These are phyloP conservation scores for Nyssa sinensis DNA, from an alignment of 148 eudicot genomes.

Conservation along the genomic window DNA sequence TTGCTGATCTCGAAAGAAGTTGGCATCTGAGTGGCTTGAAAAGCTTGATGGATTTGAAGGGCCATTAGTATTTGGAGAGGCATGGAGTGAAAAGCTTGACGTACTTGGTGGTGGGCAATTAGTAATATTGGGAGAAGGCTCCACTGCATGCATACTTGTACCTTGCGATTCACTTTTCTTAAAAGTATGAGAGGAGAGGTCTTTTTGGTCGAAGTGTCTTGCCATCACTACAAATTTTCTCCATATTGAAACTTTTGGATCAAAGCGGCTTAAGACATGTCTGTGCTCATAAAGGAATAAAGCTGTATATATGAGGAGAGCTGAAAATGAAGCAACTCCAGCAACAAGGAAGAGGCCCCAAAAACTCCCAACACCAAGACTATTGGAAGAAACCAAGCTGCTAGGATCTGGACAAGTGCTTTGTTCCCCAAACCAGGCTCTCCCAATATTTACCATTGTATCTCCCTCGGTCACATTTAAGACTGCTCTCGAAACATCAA, in stretches of 20 bases:
- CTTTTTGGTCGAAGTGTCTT: slow-evolving; percentile 22
- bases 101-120: slow-evolving; percentile 17
- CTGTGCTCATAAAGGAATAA: slow-evolving; percentile 19
- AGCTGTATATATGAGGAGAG: slow-evolving; percentile 8
- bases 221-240: slow-evolving; percentile 4
- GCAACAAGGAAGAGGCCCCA: slow-evolving; percentile 31
- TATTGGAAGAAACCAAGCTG: slow-evolving; percentile 1
- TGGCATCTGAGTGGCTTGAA: not conserved
- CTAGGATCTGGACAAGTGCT: slow-evolving; percentile 6
- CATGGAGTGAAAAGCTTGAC: not conserved
- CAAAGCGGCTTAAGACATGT: slow-evolving; percentile 6
- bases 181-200: slow-evolving; percentile 21
- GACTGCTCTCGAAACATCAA: slow-evolving; percentile 36
- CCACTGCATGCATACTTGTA: not conserved
- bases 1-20: too few relatives aligned
- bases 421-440: slow-evolving; percentile 15
- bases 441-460: slow-evolving; percentile 17
- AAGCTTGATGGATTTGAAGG: not conserved
- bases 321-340: slow-evolving; percentile 17
- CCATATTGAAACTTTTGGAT: slow-evolving; percentile 10
- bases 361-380: slow-evolving; percentile 30
- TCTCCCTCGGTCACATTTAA: slow-evolving; percentile 31
- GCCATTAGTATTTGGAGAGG: not conserved
- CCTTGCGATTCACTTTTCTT: slow-evolving; percentile 12
- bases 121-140: slow-evolving; percentile 7